Conservation (phyloP, 2,329 filamentous ascomycete species). For the Polytolypa hystricis region DNA sequence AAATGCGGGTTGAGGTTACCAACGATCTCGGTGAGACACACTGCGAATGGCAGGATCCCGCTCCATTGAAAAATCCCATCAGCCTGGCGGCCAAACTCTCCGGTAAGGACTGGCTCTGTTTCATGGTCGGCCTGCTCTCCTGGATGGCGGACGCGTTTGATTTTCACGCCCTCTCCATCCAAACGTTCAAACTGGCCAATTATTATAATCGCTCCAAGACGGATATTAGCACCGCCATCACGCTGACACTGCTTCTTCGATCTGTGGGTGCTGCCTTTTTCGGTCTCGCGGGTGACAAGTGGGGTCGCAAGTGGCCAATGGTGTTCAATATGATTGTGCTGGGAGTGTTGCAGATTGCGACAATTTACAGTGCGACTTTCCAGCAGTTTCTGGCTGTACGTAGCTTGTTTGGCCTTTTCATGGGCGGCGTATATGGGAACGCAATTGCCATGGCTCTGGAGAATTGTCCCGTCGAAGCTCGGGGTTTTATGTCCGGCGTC, state of each 20-base stretch:
- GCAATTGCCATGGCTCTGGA: conserved; percentile 52
- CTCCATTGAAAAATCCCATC: conserved; percentile 58
- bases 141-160: conserved; percentile 62
- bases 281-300: conserved; percentile 44
- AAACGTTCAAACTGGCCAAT: conserved; percentile 43
- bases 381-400: conserved; percentile 48
- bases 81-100: conserved; percentile 54
- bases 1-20: conserved; percentile 57
- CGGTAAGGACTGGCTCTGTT: conserved; percentile 60
- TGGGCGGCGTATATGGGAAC: conserved; percentile 48
- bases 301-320: conserved; percentile 49
- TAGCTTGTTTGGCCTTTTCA: conserved; percentile 52
- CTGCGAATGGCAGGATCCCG: conserved; percentile 58
- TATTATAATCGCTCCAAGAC: conserved; percentile 44
- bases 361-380: conserved; percentile 50
- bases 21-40: conserved; percentile 54
- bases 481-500: conserved; percentile 51
- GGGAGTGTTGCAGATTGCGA: conserved; percentile 49
- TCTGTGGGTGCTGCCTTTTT: conserved; percentile 51
- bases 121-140: conserved; percentile 60
- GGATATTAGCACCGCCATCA: conserved; percentile 50
- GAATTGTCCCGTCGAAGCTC: conserved; percentile 48
- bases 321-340: conserved; percentile 52
- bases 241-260: conserved; percentile 50
- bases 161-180: conserved; percentile 52